Evolutionary conservation across 179 eudicot genomes (phyloP).

Genomic region (Heliamphora ciliata): DNA sequence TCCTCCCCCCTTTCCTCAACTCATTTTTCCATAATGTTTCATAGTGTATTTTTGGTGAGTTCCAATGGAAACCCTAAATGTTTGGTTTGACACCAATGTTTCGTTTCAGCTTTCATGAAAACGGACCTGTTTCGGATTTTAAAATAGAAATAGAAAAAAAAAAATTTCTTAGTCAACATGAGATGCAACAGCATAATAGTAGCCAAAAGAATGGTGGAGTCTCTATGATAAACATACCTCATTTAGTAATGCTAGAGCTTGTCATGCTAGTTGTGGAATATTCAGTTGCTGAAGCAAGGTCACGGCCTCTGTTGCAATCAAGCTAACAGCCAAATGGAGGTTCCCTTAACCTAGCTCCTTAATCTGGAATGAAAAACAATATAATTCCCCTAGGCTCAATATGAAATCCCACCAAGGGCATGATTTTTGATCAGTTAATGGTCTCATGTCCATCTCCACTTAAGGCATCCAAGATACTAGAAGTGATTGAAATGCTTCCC

Average conservation of each 20-base stretch:
- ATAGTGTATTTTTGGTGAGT: too few relatives aligned
- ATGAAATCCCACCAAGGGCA: neutral
- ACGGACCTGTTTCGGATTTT: too few relatives aligned
- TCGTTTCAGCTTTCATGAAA: too few relatives aligned
- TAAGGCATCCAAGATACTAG: slow-evolving; percentile 13
- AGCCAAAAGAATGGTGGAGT: neutral
- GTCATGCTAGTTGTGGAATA: neutral
- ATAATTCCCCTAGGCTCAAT: neutral
- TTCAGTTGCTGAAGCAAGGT: neutral
- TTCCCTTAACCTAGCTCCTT: neutral
- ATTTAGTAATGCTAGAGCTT: neutral
- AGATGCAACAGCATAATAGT: neutral
- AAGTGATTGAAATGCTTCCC: slow-evolving; percentile 31
- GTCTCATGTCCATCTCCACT: neutral
- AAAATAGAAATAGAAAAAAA: too few relatives aligned
- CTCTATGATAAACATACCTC: neutral
- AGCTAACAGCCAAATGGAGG: neutral
- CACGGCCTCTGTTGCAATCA: neutral
- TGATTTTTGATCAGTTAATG: neutral
- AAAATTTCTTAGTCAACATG: neutral
- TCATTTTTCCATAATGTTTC: too few relatives aligned
- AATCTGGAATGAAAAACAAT: neutral
- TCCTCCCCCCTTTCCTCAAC: too few relatives aligned
- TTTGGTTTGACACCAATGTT: too few relatives aligned
- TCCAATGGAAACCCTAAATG: too few relatives aligned